A percentile compares a stretch with the other conserved stretches of the same genome.
Evolutionary conservation across 257 asterid species (phyloP).

Genomic region (Anisodus tanguticus): DNA sequence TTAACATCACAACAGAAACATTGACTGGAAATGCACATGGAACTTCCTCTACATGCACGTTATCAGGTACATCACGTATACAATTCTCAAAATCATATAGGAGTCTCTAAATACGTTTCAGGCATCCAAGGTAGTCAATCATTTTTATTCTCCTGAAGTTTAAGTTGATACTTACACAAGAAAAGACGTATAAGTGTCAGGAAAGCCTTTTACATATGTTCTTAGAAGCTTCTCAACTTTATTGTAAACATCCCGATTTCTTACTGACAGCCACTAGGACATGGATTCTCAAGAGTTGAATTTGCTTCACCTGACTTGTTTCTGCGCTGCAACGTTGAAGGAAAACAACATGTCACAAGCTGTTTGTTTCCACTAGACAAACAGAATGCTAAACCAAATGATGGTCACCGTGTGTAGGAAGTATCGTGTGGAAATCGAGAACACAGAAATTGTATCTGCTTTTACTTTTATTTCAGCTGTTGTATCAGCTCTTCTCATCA

Average conservation of each 20-base stretch:
- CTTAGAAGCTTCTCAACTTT: background rate
- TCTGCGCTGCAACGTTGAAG: too few relatives aligned
- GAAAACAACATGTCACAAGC: too few relatives aligned
- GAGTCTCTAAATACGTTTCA: too few relatives aligned
- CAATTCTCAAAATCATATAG: too few relatives aligned
- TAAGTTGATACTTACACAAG: too few relatives aligned
- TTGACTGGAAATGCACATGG: constrained; percentile 50
- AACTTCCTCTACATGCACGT: constrained; percentile 85
- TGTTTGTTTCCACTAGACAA: constrained; percentile 43
- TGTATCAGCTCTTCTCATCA: constrained; percentile 51
- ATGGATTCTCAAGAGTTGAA: constrained; percentile 54
- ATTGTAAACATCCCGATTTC: background rate
- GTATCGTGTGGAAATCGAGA: too few relatives aligned
- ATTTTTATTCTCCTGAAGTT: too few relatives aligned
- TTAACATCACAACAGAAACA: constrained; percentile 37
- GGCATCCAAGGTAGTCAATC: too few relatives aligned
- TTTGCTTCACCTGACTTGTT: constrained; percentile 61
- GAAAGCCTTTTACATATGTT: too few relatives aligned
- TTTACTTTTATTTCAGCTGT: constrained; percentile 69
- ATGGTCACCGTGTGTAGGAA: too few relatives aligned
- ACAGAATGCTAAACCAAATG: constrained; percentile 42
- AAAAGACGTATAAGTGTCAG: too few relatives aligned
- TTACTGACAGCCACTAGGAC: constrained; percentile 69
- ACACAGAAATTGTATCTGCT: constrained; percentile 56
- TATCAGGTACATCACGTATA: constrained; percentile 58